Percentiles rank a stretch among this genome's conserved stretches.
Evolutionary conservation across 306 rosid species (phyloP).

Genomic region (Purshia tridentata): DNA sequence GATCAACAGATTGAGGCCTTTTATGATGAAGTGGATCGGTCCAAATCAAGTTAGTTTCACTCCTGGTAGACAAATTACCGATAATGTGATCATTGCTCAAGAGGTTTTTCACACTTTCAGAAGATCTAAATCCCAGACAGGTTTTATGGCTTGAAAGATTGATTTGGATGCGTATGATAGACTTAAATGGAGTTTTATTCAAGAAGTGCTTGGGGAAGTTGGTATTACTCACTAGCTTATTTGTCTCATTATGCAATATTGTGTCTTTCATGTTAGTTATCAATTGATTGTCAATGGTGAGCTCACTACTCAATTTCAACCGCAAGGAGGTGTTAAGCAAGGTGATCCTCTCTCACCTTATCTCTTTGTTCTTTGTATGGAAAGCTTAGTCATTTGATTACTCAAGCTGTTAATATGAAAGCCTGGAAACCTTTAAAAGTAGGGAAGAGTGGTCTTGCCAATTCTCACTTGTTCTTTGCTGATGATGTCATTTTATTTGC

Average conservation of each 20-base stretch:
- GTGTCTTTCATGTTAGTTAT: not conserved
- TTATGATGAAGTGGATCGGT: not conserved
- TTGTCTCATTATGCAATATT: not conserved
- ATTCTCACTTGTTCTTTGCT: not conserved
- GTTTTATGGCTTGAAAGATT: not conserved
- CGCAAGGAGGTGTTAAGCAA: not conserved
- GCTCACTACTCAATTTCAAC: not conserved
- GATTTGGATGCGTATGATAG: not conserved
- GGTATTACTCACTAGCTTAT: too few relatives aligned
- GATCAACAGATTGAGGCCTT: not conserved
- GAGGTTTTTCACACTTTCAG: not conserved
- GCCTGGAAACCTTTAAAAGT: not conserved
- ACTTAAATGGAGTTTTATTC: not conserved
- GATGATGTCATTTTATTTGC: not conserved
- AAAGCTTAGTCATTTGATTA: not conserved
- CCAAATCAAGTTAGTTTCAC: not conserved
- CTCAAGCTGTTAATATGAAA: not conserved
- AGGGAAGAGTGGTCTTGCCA: accelerated
- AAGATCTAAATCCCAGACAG: not conserved
- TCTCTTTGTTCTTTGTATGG: not conserved
- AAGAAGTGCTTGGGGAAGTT: not conserved
- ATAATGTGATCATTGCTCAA: not conserved
- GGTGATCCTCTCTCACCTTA: not conserved
- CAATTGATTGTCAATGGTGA: not conserved
- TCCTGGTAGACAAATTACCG: not conserved